Evolutionary conservation across 257 asterid species (phyloP).

Genomic region (Scutellaria barbata): DNA sequence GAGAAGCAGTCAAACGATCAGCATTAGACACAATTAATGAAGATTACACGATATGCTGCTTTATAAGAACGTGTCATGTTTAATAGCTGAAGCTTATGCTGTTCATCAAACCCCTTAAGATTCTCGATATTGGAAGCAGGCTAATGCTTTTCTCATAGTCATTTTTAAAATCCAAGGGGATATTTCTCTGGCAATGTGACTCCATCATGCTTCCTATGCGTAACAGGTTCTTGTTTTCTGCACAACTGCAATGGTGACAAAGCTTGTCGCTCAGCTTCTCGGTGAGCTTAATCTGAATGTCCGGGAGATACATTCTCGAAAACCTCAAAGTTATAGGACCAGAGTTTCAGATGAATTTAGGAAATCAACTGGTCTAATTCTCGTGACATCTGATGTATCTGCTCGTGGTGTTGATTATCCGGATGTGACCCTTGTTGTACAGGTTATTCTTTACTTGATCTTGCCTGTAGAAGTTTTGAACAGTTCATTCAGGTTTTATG

Average conservation of each 20-base stretch:
- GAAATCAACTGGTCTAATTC: slow-evolving; percentile 92
- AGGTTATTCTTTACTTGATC: slow-evolving; percentile 51
- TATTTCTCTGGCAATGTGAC: slow-evolving; percentile 17
- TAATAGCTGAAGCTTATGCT: no score
- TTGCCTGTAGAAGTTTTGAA: slow-evolving; percentile 13
- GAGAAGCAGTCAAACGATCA: not conserved
- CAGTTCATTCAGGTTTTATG: not conserved
- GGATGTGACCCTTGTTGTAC: slow-evolving; percentile 87
- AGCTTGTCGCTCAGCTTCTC: slow-evolving; percentile 88
- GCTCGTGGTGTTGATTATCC: slow-evolving; percentile 99
- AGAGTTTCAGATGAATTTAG: slow-evolving; percentile 90
- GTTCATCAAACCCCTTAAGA: not conserved
- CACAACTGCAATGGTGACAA: slow-evolving; percentile 98
- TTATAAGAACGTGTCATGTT: not conserved
- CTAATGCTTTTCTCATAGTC: not conserved
- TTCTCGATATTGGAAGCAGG: not conserved
- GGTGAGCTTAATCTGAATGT: slow-evolving; percentile 83
- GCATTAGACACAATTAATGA: not conserved
- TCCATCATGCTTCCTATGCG: slow-evolving; percentile 10
- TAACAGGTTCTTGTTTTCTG: slow-evolving; percentile 92
- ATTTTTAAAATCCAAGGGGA: not conserved
- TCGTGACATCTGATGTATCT: slow-evolving; percentile 95
- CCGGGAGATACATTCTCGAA: slow-evolving; percentile 93
- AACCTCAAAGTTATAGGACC: slow-evolving; percentile 90
- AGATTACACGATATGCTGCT: not conserved